Base-by-base conservation (phyloP, 1,284 basidiomycete genomes). In the Meripilus lineatus region DNA sequence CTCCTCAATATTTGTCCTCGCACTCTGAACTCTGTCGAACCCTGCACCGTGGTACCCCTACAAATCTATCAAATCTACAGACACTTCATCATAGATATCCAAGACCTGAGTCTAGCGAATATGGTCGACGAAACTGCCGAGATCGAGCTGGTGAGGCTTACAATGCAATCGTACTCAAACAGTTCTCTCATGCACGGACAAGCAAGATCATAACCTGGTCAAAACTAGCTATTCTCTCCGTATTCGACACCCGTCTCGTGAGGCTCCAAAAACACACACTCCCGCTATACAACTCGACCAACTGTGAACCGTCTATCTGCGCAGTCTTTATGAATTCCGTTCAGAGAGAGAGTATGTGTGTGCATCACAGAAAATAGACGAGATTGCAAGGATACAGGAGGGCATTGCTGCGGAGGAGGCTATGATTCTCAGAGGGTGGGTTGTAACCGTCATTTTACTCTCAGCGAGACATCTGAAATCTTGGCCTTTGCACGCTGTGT, bases 81-180 rank as follows among this genome's bases (percentile, higher is more conserved):
- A n/a, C n/a, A n/a, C n/a, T n/a, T n/a, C n/a, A n/a, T n/a, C n/a
- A n/a, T n/a, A n/a, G n/a, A n/a, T n/a, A n/a, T n/a, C n/a, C n/a
- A n/a, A n/a, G n/a, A n/a, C n/a, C n/a, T n/a, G n/a, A n/a, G n/a
- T n/a, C n/a, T n/a, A 20, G 6, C 20, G 5, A 38, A 20, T 18
- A 87, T 87, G 83, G 83, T 86, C 59, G 83, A 86, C 52, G 84
- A 87, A 57, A 77, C 79, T 0, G 83, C 84, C 37, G 84, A 86
- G 58, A 85, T 86, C 39, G 84, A 86, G 64, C 74, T 86, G 55
- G 83, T 84, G 62, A 48, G 70, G 2, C 15, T 17, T 10, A n/a
- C 32, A n/a, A n/a, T n/a, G n/a, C n/a, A n/a, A n/a, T n/a, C n/a
- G n/a, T n/a, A n/a, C n/a, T n/a, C n/a, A n/a, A n/a, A n/a, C n/a